phyloP scores from a whole-genome alignment of 2,329 filamentous ascomycete genomes.

The Hypoxylon sp. region DNA sequence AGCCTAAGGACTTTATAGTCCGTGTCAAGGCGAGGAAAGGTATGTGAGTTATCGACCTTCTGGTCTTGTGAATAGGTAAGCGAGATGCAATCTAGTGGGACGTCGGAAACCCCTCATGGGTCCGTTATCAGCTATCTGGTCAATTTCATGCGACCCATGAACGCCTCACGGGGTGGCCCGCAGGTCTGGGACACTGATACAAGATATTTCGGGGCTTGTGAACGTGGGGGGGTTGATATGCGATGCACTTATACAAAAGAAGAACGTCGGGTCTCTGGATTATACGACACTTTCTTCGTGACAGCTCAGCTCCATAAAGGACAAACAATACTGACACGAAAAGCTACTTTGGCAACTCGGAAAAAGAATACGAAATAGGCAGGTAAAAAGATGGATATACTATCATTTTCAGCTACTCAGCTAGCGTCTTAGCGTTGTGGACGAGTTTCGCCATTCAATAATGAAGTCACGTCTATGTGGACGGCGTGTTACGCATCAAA shows the following conservation, averaged over 20 bases:
- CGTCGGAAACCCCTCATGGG: neutral
- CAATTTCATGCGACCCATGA: neutral
- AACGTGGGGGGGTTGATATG: neutral
- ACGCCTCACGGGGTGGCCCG: neutral
- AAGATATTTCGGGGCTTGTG: neutral
- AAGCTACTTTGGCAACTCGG: constrained; percentile 14
- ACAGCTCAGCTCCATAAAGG: neutral
- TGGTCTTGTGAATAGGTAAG: neutral
- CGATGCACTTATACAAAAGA: neutral
- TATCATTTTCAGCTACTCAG: constrained; percentile 6
- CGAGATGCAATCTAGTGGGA: neutral
- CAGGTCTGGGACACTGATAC: neutral
- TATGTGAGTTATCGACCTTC: neutral
- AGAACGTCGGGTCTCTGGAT: neutral
- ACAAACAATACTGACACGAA: neutral
- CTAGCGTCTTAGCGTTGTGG: neutral
- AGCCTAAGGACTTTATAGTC: constrained; percentile 40
- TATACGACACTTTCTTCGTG: neutral
- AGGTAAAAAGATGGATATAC: constrained; percentile 15
- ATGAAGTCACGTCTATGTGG: constrained; percentile 15
- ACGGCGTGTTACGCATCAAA: constrained; percentile 18
- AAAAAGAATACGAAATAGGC: constrained; percentile 15
- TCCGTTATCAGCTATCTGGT: neutral
- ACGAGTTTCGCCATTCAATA: constrained; percentile 10
- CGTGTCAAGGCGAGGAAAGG: constrained; percentile 1